Evolutionary conservation across 2,329 filamentous ascomycete genomes (phyloP), one percentile per base, ranked within the genome.

Genomic region (Fusarium fracticaudum): DNA sequence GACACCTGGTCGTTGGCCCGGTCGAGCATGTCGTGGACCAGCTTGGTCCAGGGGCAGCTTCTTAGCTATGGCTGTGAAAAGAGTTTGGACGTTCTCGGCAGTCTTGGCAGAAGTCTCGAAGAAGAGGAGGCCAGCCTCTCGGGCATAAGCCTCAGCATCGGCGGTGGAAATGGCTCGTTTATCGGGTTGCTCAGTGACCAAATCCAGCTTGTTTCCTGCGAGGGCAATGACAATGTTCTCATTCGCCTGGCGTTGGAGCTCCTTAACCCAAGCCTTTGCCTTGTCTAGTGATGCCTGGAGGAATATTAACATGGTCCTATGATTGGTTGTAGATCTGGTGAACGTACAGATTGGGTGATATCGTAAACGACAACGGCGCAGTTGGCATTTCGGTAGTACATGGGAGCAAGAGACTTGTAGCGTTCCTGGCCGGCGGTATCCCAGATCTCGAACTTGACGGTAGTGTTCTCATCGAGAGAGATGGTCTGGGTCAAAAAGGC

Each of bases 361-460:
- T 99, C 96, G 85, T 99, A 99, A 76, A 99, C 96, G 55, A 99
- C 96, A 38, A 99, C 96, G 67, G 97, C 96, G 86, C 96, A 98
- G 90, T 99, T 98, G 78, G 97, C 97, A 83, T 99, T 99, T 79
- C 97, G 89, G 87, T 99, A 99, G 88, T 99, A 99, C 96, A 99
- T 99, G 79, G 96, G 96, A 40, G 96, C 96, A 76, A 99, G 89
- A 18, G 96, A 98, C 89, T 98, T 98, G 90, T 98, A 99, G 81
- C 97, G 91, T 86, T 99, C 96, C 86, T 99, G 96, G 74, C 96
- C 96, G 73, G 96, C 96, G 15, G 96, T 99, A 85, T 98, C 95
- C 95, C 96, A 99, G 82, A 99, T 99, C 86, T 99, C 96, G 81
- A 99, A 99, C 88, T 99, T 99, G 85, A 99, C 96, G 64, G 96